Evolutionary conservation across 805 yeast genomes (phyloP).

Genomic region (Schizosaccharomyces japonicus): DNA sequence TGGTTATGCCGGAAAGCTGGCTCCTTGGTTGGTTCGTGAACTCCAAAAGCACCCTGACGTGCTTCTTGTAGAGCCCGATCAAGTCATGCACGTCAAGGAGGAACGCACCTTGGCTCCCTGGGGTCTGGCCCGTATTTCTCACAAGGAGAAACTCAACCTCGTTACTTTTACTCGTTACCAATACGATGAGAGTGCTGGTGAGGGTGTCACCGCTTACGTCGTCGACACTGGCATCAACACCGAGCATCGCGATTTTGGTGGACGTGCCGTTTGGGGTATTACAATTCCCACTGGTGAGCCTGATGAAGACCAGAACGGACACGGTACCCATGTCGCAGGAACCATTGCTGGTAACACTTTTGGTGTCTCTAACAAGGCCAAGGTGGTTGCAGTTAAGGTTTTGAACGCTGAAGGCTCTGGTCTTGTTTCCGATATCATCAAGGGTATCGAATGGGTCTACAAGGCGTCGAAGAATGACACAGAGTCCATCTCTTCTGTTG

Average conservation of each 20-base stretch:
- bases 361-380: slow-evolving; percentile 38
- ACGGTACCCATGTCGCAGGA: slow-evolving; percentile 47
- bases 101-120: slow-evolving; percentile 36
- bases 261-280: slow-evolving; percentile 38
- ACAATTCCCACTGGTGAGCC: slow-evolving; percentile 27
- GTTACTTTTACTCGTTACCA: slow-evolving; percentile 36
- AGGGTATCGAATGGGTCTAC: slow-evolving; percentile 39
- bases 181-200: slow-evolving; percentile 36
- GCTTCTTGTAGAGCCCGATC: slow-evolving; percentile 38
- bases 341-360: slow-evolving; percentile 34
- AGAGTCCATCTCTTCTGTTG: slow-evolving; percentile 27
- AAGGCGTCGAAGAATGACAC: slow-evolving; percentile 17
- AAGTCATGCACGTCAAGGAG: slow-evolving; percentile 25
- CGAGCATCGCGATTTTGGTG: slow-evolving; percentile 33
- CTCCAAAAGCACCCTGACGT: slow-evolving; percentile 35
- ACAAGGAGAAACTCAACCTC: slow-evolving; percentile 36
- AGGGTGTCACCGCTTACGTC: slow-evolving; percentile 33
- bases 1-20: slow-evolving; percentile 75
- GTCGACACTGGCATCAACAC: slow-evolving; percentile 33
- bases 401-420: slow-evolving; percentile 37
- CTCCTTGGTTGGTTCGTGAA: slow-evolving; percentile 46
- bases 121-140: slow-evolving; percentile 52
- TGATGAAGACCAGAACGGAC: slow-evolving; percentile 35
- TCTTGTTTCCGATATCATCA: slow-evolving; percentile 34
- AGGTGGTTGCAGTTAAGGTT: slow-evolving; percentile 36